A percentile compares a stretch with the other conserved stretches of the same genome.
phyloP scores from a whole-genome alignment of 192 early-diverging fungal genomes.

The Mortierella antarctica region DNA sequence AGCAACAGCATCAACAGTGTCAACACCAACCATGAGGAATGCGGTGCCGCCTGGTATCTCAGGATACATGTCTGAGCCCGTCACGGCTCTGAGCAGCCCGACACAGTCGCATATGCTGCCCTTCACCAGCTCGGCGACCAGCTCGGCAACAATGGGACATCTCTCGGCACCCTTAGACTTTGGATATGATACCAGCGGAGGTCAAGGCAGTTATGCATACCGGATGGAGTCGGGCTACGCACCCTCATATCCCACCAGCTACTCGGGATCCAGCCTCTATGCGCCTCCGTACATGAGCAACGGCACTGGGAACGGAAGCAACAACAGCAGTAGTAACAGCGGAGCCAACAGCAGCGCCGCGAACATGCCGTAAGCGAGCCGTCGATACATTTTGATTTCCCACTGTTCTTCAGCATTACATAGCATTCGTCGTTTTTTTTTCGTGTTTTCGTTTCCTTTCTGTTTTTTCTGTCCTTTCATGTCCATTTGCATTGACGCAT shows the following conservation, averaged over 20 bases:
- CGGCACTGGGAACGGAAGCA: constrained; percentile 7
- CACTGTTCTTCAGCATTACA: too few relatives aligned
- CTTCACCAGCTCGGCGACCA: constrained; percentile 28
- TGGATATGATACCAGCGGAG: constrained; percentile 39
- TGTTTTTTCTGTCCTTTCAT: too few relatives aligned
- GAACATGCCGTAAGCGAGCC: too few relatives aligned
- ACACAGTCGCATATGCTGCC: constrained; percentile 43
- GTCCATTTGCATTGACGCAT: too few relatives aligned
- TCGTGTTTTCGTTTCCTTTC: too few relatives aligned
- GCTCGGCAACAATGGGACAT: constrained; percentile 12
- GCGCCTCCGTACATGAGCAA: constrained; percentile 8
- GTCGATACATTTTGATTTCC: too few relatives aligned
- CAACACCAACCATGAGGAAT: constrained; percentile 34
- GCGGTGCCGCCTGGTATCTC: constrained; percentile 27
- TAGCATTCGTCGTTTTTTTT: too few relatives aligned
- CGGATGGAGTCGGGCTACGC: constrained; percentile 37
- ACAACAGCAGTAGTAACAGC: not conserved
- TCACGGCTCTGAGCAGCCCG: constrained; percentile 38
- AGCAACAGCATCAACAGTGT: constrained; percentile 14
- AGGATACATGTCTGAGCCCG: constrained; percentile 47
- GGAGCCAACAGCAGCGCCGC: not conserved
- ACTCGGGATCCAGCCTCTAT: constrained; percentile 32
- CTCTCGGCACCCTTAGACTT: constrained; percentile 31
- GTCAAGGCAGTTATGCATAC: constrained; percentile 24
- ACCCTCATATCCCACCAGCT: constrained; percentile 23